Evolutionary conservation across 768 basidiomycete genomes (phyloP).

Genomic region (Mycena metata): DNA sequence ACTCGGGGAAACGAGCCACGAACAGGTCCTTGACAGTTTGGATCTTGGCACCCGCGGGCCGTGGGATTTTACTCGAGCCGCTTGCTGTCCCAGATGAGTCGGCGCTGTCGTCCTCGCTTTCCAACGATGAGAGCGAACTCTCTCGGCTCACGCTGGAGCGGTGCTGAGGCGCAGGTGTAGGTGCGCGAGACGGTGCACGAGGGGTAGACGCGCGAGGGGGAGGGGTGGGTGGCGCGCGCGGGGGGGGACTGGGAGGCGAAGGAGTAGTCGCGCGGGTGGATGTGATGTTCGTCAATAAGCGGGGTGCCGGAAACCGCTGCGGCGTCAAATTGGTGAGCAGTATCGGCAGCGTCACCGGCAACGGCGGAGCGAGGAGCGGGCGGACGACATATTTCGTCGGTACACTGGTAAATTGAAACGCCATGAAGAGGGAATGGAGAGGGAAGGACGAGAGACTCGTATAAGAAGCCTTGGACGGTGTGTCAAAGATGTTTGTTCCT

Average conservation of each 20-base stretch:
- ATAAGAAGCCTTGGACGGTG: neutral
- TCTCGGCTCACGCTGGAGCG: too few relatives aligned
- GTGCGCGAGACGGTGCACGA: too few relatives aligned
- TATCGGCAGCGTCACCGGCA: conserved; percentile 6
- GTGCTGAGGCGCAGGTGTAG: too few relatives aligned
- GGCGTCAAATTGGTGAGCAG: conserved; percentile 11
- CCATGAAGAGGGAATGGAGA: conserved; percentile 10
- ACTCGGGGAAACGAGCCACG: too few relatives aligned
- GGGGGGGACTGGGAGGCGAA: neutral
- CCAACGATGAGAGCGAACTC: too few relatives aligned
- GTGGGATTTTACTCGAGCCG: too few relatives aligned
- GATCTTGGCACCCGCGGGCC: too few relatives aligned
- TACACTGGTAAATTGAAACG: neutral
- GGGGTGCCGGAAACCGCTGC: conserved; percentile 4
- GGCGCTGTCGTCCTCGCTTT: too few relatives aligned
- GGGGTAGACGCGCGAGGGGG: neutral
- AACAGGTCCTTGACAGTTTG: too few relatives aligned
- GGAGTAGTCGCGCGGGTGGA: conserved; percentile 3
- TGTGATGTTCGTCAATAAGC: conserved; percentile 3
- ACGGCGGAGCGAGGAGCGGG: neutral
- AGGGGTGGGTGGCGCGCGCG: too few relatives aligned
- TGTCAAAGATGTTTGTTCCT: neutral
- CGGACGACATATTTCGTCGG: conserved; percentile 10
- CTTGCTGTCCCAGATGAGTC: too few relatives aligned
- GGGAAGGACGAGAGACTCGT: neutral